Percentiles rank a stretch among this genome's conserved stretches.
These are phyloP conservation scores for Avena eriantha DNA, from an alignment of 176 grass and related monocot species.

Conservation along the genomic window DNA sequence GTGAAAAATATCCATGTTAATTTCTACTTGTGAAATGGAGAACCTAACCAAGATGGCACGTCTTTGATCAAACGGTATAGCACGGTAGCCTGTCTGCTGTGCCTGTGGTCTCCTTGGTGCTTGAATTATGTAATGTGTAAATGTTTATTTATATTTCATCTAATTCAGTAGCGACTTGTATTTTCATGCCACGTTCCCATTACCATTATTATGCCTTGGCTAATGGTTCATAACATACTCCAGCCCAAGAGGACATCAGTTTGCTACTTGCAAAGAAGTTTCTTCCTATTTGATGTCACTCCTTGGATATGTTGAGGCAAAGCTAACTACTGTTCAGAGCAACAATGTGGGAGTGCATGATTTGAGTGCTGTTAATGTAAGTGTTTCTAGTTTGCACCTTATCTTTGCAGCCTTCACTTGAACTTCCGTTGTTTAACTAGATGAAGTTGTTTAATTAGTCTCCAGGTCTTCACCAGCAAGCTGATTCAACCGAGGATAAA, in stretches of 20 bases:
- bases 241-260: constrained; percentile 94
- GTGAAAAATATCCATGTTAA: constrained; percentile 20
- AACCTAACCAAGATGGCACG: constrained; percentile 13
- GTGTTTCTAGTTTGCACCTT: constrained; percentile 43
- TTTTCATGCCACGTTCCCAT: constrained; percentile 18
- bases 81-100: constrained; percentile 20
- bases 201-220: constrained; percentile 1
- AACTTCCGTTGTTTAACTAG: constrained; percentile 18
- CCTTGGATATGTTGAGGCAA: constrained; percentile 69
- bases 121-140: constrained; percentile 1
- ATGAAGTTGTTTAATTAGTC: constrained; percentile 48
- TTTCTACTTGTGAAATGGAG: constrained; percentile 37
- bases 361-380: constrained; percentile 57
- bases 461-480: constrained; percentile 56
- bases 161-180: background rate
- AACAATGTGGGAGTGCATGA: constrained; percentile 39
- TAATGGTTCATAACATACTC: constrained; percentile 40
- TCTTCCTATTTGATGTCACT: constrained; percentile 82
- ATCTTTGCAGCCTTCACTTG: constrained; percentile 15
- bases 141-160: constrained; percentile 24
- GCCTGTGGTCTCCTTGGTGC: constrained; percentile 7
- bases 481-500: constrained; percentile 48
- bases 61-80: constrained; percentile 4
- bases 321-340: constrained; percentile 43
- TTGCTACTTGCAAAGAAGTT: constrained; percentile 86